Evolutionary conservation across 2,329 filamentous ascomycete species (phyloP), one percentile per base, ranked within the genome.

Genomic region (Chalaropsis thielavioides): DNA sequence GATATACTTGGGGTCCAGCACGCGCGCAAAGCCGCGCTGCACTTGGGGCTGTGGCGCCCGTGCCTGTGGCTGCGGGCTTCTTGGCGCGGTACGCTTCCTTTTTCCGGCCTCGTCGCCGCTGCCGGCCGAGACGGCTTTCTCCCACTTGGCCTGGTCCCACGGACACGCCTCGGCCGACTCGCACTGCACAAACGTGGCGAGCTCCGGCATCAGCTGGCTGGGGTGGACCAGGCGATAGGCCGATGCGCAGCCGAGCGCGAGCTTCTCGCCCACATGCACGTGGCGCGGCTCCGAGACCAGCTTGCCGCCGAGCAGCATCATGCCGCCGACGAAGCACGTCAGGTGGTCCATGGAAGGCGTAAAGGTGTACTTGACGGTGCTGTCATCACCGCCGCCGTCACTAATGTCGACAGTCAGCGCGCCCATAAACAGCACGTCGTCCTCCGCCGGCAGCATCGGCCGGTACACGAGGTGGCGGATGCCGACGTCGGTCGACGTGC

Each of bases 381-480:
- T 15, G 51, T 4, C 15, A n/a, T 56, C 7, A 15, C 27, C 27
- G 17, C 10, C 31, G 54, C 27, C 13, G 27, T n/a, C 31, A 2
- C 1, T 17, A n/a, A 10, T 10, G 13, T 58, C 31, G 0, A 74
- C 72, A 27, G 69, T 76, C 7, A 77, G 75, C 27, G 79, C 78
- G n/a, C 85, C 85, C 0, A 84, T 78, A 22, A 88, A 76, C 11
- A 89, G 77, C 35, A 89, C 80, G 65, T 87, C 79, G 7, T 78
- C 77, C 11, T 78, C 74, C n/a, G 75, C 75, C 1, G 81, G 81
- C 2, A 82, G 78, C 78, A 88, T 81, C 0, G 87, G 87, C 17
- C 82, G 79, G 73, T 83, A 89, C 66, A 90, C 80, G n/a, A 90
- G 76, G 66, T 85, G 75, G 64, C 82, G 77, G 67, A 83, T 82